A percentile compares a stretch with the other conserved stretches of the same genome.
Conservation (phyloP, 768 basidiomycete genomes). For the Termitomyces sp. region DNA sequence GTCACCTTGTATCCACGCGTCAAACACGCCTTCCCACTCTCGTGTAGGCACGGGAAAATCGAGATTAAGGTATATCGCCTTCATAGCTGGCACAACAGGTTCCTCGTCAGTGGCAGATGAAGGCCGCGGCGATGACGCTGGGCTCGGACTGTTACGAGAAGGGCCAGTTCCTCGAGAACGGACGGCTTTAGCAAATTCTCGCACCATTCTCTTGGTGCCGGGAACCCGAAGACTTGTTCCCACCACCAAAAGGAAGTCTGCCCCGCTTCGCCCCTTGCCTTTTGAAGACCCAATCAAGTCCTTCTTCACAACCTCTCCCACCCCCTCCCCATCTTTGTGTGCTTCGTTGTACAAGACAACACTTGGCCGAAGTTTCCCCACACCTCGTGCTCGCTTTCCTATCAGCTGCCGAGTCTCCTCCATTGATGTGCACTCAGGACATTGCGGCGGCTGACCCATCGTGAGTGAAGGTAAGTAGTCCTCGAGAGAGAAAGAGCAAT, state of each 20-base stretch:
- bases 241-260: conserved; percentile 84
- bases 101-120: conserved; percentile 44
- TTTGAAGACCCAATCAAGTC: conserved; percentile 73
- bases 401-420: conserved; percentile 67
- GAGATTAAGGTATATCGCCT: conserved; percentile 78
- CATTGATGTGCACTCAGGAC: conserved; percentile 73
- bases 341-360: conserved; percentile 90
- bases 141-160: conserved; percentile 31
- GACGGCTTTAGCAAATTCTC: conserved; percentile 82
- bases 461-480: conserved; percentile 57
- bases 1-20: conserved; percentile 87
- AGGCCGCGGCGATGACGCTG: conserved; percentile 47
- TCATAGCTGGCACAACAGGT: conserved; percentile 49
- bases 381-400: conserved; percentile 75
- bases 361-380: conserved; percentile 79
- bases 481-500: conserved; percentile 62
- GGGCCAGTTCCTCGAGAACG: conserved; percentile 41
- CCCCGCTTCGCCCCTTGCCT: conserved; percentile 65
- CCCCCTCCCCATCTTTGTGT: conserved; percentile 83
- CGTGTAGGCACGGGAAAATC: conserved; percentile 83
- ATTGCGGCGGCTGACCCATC: conserved; percentile 63
- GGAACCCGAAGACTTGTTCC: conserved; percentile 88
- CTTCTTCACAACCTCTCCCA: conserved; percentile 78
- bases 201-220: conserved; percentile 88
- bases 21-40: conserved; percentile 90